These are phyloP conservation scores for Setaria viridis DNA, from an alignment of 202 grass and related monocot species.

Conservation along the genomic window DNA sequence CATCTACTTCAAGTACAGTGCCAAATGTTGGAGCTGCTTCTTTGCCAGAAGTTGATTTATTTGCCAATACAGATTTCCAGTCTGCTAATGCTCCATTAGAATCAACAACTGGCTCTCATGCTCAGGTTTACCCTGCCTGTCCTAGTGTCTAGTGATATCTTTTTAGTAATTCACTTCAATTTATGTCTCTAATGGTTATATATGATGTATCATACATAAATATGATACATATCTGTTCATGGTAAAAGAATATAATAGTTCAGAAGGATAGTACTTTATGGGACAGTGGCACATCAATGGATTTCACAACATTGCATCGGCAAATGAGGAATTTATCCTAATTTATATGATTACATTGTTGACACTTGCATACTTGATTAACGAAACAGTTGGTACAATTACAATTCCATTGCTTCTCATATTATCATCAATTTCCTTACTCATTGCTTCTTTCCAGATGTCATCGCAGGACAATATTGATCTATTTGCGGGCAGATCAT, in stretches of 20 bases:
- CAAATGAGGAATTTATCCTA: neutral
- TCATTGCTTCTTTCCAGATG: slow-evolving; percentile 9
- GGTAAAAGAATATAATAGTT: neutral
- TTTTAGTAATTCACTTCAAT: slow-evolving; percentile 20
- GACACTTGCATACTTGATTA: slow-evolving; percentile 1
- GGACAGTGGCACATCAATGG: neutral
- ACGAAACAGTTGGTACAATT: neutral
- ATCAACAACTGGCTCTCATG: slow-evolving; percentile 38
- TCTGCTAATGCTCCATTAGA: slow-evolving; percentile 48
- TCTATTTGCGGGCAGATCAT: slow-evolving; percentile 63
- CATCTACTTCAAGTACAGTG: slow-evolving; percentile 43
- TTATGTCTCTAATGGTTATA: slow-evolving; percentile 4
- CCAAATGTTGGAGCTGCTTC: slow-evolving; percentile 30
- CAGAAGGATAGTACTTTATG: slow-evolving; percentile 17
- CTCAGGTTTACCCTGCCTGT: slow-evolving; percentile 44
- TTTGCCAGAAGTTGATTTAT: slow-evolving; percentile 66
- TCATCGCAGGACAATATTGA: slow-evolving; percentile 59
- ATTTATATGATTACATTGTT: neutral
- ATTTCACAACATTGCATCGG: neutral
- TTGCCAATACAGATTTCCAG: slow-evolving; percentile 59
- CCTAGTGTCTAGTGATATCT: slow-evolving; percentile 36
- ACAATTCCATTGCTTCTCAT: neutral
- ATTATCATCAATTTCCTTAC: neutral
- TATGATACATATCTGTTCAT: slow-evolving; percentile 10
- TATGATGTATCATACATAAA: neutral